phyloP scores from a whole-genome alignment of 371 early-diverging fungal species.

The Apophysomyces elegans region DNA sequence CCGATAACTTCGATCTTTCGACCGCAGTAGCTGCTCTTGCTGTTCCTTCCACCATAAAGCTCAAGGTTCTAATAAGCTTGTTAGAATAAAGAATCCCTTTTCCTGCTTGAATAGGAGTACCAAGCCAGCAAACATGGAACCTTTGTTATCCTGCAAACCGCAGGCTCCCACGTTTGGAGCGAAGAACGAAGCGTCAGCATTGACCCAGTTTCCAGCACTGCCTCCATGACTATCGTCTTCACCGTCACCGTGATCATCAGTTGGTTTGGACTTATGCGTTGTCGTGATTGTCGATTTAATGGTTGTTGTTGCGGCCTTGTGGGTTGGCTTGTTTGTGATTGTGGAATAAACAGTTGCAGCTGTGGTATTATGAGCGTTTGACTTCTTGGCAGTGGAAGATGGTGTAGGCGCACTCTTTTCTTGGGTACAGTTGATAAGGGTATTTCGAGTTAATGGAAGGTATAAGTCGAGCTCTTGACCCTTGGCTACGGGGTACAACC shows the following conservation, averaged over 20 bases:
- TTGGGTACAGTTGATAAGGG: slow-evolving; percentile 10
- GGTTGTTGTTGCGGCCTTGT: too few species aligned
- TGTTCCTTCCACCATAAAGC: slow-evolving; percentile 41
- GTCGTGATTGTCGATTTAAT: slow-evolving; percentile 16
- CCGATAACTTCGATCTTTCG: slow-evolving; percentile 36
- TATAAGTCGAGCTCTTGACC: slow-evolving; percentile 6
- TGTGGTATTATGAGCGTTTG: slow-evolving; percentile 15
- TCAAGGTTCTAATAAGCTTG: slow-evolving; percentile 15
- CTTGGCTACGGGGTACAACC: slow-evolving; percentile 15
- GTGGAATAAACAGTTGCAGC: slow-evolving; percentile 10
- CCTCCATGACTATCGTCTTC: slow-evolving; percentile 13
- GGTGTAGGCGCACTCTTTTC: background rate
- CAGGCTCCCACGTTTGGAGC: slow-evolving; percentile 47
- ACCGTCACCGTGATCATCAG: background rate
- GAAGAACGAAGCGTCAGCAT: slow-evolving; percentile 42
- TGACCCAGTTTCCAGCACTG: slow-evolving; percentile 8
- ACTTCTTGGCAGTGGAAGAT: background rate
- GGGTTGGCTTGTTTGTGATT: slow-evolving; percentile 1
- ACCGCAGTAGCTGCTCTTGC: slow-evolving; percentile 36
- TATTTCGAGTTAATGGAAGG: slow-evolving; percentile 17
- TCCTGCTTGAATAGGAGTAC: slow-evolving; percentile 14
- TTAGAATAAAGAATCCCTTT: background rate
- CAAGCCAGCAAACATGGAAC: slow-evolving; percentile 39
- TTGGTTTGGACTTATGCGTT: slow-evolving; percentile 19
- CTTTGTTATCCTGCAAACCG: slow-evolving; percentile 35